Percentiles rank a stretch among this genome's conserved stretches.
Evolutionary conservation across 129 eudicot genomes (phyloP).

Genomic region (Saposhnikovia divaricata): DNA sequence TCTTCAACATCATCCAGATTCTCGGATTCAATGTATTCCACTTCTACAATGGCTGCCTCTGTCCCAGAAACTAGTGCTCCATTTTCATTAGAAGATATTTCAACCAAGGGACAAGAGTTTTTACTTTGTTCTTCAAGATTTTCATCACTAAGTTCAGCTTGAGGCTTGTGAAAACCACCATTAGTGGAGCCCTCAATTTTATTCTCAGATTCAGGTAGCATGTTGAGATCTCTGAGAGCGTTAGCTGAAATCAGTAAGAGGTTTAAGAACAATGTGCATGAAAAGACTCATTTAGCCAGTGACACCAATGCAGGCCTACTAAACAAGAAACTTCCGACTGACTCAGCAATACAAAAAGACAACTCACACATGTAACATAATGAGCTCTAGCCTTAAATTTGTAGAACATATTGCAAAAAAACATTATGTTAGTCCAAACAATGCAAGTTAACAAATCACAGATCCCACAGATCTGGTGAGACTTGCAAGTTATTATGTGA

Average conservation of each 20-base stretch:
- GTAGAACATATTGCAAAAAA: not conserved
- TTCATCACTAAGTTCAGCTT: conserved; percentile 24
- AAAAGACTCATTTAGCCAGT: not conserved
- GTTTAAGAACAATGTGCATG: not conserved
- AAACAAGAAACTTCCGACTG: not conserved
- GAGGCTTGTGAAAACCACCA: conserved; percentile 39
- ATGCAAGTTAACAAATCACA: not conserved
- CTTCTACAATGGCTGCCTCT: conserved; percentile 45
- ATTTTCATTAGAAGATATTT: conserved; percentile 26
- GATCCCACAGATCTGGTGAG: not conserved
- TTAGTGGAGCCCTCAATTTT: conserved; percentile 38
- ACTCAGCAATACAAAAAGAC: not conserved
- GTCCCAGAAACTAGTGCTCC: conserved; percentile 26
- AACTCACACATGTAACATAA: not conserved
- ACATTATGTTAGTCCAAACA: too few relatives aligned
- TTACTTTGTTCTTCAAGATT: conserved; percentile 39
- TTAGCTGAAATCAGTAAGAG: conserved; percentile 36
- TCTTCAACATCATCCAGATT: conserved; percentile 63
- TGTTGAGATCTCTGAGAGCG: conserved; percentile 49
- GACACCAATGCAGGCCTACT: not conserved
- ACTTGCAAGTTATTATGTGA: not conserved
- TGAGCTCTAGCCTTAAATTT: not conserved
- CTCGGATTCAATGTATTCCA: conserved; percentile 76
- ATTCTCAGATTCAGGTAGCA: conserved; percentile 49
- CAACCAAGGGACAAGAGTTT: conserved; percentile 21